Base-by-base conservation (phyloP, 345 rosid genomes). In the Noccaea caerulescens region DNA sequence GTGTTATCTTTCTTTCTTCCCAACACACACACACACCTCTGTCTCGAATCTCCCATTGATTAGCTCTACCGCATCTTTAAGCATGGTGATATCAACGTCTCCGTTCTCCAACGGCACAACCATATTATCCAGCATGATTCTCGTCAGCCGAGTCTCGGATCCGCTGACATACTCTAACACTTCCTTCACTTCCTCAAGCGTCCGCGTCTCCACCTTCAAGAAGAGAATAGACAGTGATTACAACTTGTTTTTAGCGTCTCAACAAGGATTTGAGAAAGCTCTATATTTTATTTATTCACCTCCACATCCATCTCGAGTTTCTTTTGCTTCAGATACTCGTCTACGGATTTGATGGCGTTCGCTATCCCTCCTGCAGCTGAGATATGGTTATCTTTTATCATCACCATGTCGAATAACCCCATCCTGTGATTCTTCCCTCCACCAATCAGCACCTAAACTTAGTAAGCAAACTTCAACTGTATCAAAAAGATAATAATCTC, bases 391-490 rank as follows among this genome's bases (percentile, higher is more conserved):
- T 95, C 99, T 80, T 92, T 94, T 60, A 89, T 87, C 99, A 87
- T 79, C 73, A 94, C 93, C 99, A 92, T 94, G 79, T 92, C 99
- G 84, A 88, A 94, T 59, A 94, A 80, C 27, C 99, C 99, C 98
- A 94, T 83, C 77, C 97, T 84, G 46, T 92, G 99, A 79, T 92
- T 92, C 69, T 63, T 80, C 7, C 99, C 98, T 69, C 99, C 99
- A 62, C 96, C 97, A 84, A 95, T 92, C 66, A 92, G 83, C 58
- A 89, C 97, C 99, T 92, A 74, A 16, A 59, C 72, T 16, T 16
- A 16, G 18, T 16, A 6, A 47, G 68, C n/a, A 79, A 49, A 47
- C 44, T 64, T 54, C 60, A 30, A 43, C 39, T 67, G 66, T 45
- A 72, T 70, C 56, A 86, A 76, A 23, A 54, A 16, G 10, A 78